Conservation (phyloP, 306 rosid species). For the Mucuna pruriens region DNA sequence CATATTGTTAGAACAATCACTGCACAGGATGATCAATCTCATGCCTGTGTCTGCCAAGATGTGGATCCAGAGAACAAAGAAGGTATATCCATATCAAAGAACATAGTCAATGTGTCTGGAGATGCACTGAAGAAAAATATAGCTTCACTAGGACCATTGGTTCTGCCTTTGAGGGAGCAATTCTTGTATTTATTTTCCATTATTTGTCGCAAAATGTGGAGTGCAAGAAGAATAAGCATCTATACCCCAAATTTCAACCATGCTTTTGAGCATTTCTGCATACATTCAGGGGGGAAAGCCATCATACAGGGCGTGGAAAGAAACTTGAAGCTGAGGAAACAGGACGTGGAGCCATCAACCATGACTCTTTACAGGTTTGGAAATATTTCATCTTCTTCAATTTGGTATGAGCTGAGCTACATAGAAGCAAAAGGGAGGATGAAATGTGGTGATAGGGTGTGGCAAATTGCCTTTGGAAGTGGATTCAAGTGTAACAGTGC, state of each 20-base stretch:
- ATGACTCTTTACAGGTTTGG: constrained; percentile 70
- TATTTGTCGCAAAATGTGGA: constrained; percentile 33
- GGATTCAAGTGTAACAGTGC: constrained; percentile 74
- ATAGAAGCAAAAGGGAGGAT: constrained; percentile 71
- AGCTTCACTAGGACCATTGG: constrained; percentile 57
- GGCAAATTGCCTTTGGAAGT: constrained; percentile 73
- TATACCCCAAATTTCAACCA: constrained; percentile 57
- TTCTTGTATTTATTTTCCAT: constrained; percentile 46
- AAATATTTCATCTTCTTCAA: constrained; percentile 65
- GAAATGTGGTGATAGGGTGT: constrained; percentile 60
- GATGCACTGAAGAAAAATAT: constrained; percentile 57
- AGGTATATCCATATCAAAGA: constrained; percentile 58
- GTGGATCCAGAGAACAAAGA: constrained; percentile 50
- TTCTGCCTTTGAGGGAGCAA: constrained; percentile 61
- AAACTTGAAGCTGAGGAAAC: constrained; percentile 42
- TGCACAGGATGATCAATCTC: constrained; percentile 60
- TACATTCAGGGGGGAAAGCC: constrained; percentile 68
- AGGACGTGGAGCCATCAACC: constrained; percentile 58
- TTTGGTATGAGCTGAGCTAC: constrained; percentile 67
- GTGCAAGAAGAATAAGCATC: constrained; percentile 30
- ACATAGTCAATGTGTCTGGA: constrained; percentile 54
- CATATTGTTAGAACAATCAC: constrained; percentile 63
- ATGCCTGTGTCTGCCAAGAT: constrained; percentile 52
- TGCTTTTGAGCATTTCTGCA: constrained; percentile 68
- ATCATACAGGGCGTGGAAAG: constrained; percentile 54